Base-by-base conservation (phyloP, 1,284 basidiomycete genomes). In the Flammula alnicola region DNA sequence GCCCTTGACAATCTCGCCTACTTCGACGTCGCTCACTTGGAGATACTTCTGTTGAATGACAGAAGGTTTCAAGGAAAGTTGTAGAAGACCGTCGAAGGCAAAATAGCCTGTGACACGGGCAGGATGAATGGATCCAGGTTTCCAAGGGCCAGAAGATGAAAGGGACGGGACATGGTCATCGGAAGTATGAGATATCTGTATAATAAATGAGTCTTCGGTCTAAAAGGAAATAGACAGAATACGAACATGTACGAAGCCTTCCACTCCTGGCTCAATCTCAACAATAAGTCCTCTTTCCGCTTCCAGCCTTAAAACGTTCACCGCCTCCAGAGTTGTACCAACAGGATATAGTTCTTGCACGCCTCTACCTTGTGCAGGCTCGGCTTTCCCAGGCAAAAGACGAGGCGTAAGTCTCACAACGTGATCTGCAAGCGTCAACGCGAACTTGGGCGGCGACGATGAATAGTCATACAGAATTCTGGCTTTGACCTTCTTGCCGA, bases 81-180 rank as follows among this genome's bases (percentile, higher is more conserved):
- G 89, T 14, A 99, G 73, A 35, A 96, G 73, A 11, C 94, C 93
- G 64, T 99, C 97, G 45, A 99, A 80, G 1, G 83, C 78, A 60
- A 93, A 90, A 68, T 91, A 87, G 0, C 95, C 95, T 12, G 89
- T 88, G 4, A 99, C 93, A 44, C 98, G 88, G 3, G 93, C 95
- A 47, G 81, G 78, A 66, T 99, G 96, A 5, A 84, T 70, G 8
- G 91, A 86, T 12, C 86, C 88, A 40, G 83, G 63, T 68, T 87
- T 91, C 88, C 89, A 97, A 35, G 86, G 80, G 14, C 91, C 90
- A 5, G 86, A 84, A 12, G 81, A 74, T 9, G 88, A 84, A 8
- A 98, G 74, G 6, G 85, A 79, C 9, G 90, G 83, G 20, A 95
- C 76, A 63, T 95, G 93, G 45, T 95, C 93, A 66, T 99, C 95